phyloP scores from a whole-genome alignment of 148 eudicot genomes.

The Nepenthes gracilis region DNA sequence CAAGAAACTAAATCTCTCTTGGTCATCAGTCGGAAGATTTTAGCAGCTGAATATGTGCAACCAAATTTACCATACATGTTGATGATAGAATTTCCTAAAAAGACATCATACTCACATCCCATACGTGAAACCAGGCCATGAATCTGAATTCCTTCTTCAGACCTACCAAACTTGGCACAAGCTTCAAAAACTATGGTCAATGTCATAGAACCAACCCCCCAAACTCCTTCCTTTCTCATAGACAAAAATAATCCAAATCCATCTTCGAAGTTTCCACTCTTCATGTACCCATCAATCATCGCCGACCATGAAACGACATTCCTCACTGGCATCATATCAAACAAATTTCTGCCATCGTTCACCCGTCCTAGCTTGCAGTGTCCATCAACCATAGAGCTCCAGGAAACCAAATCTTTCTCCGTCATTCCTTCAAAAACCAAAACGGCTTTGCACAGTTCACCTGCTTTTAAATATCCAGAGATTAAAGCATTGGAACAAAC shows the following conservation, averaged over 20 bases:
- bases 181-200: slow-evolving; percentile 38
- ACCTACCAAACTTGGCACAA: slow-evolving; percentile 33
- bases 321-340: slow-evolving; percentile 28
- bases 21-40: slow-evolving; percentile 20
- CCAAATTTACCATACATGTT: slow-evolving; percentile 49
- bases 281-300: slow-evolving; percentile 53
- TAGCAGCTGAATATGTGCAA: slow-evolving; percentile 29
- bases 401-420: slow-evolving; percentile 52
- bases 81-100: slow-evolving; percentile 44
- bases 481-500: slow-evolving; percentile 49
- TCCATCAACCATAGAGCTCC: slow-evolving; percentile 64
- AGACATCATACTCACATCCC: slow-evolving; percentile 37
- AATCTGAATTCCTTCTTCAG: slow-evolving; percentile 40
- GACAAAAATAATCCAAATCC: slow-evolving; percentile 39
- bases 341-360: slow-evolving; percentile 31
- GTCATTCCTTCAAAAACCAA: slow-evolving; percentile 30
- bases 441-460: slow-evolving; percentile 29
- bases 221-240: slow-evolving; percentile 34
- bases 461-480: slow-evolving; percentile 42
- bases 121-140: slow-evolving; percentile 36
- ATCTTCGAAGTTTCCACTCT: slow-evolving; percentile 21
- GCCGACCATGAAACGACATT: slow-evolving; percentile 55
- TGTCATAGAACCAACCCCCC: slow-evolving; percentile 21
- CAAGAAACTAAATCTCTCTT: slow-evolving; percentile 35
- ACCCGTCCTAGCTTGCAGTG: slow-evolving; percentile 30